phyloP scores from a whole-genome alignment of 257 asterid genomes.

The Jaltomata sinuosa region DNA sequence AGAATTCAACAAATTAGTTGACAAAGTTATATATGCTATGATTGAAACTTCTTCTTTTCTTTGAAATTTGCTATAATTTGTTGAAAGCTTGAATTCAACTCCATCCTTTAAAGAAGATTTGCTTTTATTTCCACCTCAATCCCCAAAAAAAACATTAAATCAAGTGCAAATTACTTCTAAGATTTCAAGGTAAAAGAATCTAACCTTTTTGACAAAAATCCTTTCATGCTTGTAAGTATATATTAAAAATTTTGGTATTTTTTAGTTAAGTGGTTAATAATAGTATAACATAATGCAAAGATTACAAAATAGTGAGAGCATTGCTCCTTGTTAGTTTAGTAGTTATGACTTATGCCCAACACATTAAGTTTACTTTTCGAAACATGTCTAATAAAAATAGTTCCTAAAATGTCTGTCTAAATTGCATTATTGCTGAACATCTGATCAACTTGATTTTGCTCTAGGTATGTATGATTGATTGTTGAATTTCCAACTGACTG shows the following conservation, averaged over 20 bases:
- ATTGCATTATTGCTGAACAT: not conserved
- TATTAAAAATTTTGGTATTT: not conserved
- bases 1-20: not conserved
- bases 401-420: not conserved
- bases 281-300: not conserved
- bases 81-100: conserved; percentile 9
- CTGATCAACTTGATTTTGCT: not conserved
- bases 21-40: not conserved
- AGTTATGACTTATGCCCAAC: not conserved
- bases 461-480: not conserved
- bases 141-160: not conserved
- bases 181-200: not conserved
- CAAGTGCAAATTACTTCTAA: not conserved
- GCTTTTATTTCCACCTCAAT: not conserved
- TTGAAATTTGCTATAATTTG: conserved; percentile 1
- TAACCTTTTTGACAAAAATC: not conserved
- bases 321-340: not conserved
- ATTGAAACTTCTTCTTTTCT: not conserved
- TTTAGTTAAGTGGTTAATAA: not conserved
- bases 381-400: not conserved
- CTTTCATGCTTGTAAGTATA: not conserved
- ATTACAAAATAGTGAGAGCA: not conserved
- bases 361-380: not conserved
- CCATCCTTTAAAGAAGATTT: conserved; percentile 2
- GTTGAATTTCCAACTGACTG: not conserved